Evolutionary conservation across 495 filamentous ascomycete genomes (phyloP).

Genomic region (Amniculicola lignicola): DNA sequence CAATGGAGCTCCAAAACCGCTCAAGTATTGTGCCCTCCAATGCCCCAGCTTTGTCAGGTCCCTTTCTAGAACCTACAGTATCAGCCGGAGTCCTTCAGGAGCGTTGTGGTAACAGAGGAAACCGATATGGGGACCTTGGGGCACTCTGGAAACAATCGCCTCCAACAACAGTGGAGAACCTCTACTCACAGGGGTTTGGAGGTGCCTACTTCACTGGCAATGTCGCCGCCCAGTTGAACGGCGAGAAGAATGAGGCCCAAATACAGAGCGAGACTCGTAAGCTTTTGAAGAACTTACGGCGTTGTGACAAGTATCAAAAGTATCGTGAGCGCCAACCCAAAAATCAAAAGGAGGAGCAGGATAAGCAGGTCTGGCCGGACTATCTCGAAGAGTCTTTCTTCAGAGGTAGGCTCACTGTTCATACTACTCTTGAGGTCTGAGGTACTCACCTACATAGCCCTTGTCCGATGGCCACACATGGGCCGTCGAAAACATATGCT

Average conservation of each 20-base stretch:
- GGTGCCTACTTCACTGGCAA: conserved; percentile 17
- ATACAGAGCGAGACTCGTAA: conserved; percentile 30
- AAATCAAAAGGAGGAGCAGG: conserved; percentile 51
- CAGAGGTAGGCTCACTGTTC: conserved; percentile 61
- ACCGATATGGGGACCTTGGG: conserved; percentile 2
- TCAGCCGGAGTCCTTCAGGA: conserved; percentile 37
- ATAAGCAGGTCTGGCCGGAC: conserved; percentile 72
- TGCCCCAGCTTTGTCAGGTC: conserved; percentile 36
- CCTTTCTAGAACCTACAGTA: conserved; percentile 1
- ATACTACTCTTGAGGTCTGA: conserved; percentile 1
- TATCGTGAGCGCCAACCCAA: conserved; percentile 62
- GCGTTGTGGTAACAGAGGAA: conserved; percentile 40
- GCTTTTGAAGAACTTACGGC: conserved; percentile 31
- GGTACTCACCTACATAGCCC: conserved; percentile 52
- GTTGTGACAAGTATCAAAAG: conserved; percentile 58
- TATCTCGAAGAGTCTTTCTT: conserved; percentile 83
- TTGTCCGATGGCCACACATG: conserved; percentile 77
- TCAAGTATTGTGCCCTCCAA: conserved; percentile 45
- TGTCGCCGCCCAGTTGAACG: conserved; percentile 6
- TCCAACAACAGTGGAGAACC: conserved; percentile 17
- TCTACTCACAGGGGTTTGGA: background rate
- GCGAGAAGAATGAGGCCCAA: conserved; percentile 24
- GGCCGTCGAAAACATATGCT: conserved; percentile 72
- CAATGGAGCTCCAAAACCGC: conserved; percentile 36
- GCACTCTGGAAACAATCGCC: conserved; percentile 23